Conservation (phyloP, 495 filamentous ascomycete genomes). For the Hypomontagnella monticulosa region DNA sequence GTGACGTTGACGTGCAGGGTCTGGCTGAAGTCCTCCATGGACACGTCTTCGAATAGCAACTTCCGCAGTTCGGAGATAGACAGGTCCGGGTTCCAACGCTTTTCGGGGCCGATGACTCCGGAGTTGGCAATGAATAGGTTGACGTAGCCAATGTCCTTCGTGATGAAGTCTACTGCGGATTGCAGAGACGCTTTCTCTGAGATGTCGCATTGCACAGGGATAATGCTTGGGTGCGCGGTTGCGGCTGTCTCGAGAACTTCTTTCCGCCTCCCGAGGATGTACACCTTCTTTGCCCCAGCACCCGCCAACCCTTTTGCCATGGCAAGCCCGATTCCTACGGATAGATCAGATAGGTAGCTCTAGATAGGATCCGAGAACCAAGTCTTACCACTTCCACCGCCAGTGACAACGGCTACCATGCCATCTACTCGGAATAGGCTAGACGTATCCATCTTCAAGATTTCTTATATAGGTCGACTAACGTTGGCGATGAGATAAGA, state of each 20-base stretch:
- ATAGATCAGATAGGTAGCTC: background rate
- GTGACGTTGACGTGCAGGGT: conserved; percentile 63
- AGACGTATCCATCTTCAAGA: conserved; percentile 34
- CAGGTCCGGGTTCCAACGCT: conserved; percentile 45
- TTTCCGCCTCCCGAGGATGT: conserved; percentile 67
- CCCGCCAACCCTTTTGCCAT: conserved; percentile 67
- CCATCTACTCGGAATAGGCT: conserved; percentile 66
- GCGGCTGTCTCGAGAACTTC: conserved; percentile 60
- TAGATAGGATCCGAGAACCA: background rate
- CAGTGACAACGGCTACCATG: conserved; percentile 69
- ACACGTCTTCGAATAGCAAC: conserved; percentile 51
- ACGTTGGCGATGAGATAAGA: no score
- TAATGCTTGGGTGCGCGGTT: conserved; percentile 47
- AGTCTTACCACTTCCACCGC: conserved; percentile 63
- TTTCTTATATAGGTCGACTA: background rate
- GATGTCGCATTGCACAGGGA: conserved; percentile 66
- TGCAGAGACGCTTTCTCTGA: conserved; percentile 64
- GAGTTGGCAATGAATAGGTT: conserved; percentile 69
- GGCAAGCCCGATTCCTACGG: conserved; percentile 65
- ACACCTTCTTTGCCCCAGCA: conserved; percentile 71
- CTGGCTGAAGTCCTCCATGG: conserved; percentile 62
- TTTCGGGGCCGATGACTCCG: conserved; percentile 58
- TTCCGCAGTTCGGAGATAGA: conserved; percentile 58
- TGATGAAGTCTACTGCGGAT: conserved; percentile 57
- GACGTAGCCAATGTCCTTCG: conserved; percentile 60